Base-by-base conservation (phyloP, 176 grass and related monocot species). In the Echinochloa phyllopogon region DNA sequence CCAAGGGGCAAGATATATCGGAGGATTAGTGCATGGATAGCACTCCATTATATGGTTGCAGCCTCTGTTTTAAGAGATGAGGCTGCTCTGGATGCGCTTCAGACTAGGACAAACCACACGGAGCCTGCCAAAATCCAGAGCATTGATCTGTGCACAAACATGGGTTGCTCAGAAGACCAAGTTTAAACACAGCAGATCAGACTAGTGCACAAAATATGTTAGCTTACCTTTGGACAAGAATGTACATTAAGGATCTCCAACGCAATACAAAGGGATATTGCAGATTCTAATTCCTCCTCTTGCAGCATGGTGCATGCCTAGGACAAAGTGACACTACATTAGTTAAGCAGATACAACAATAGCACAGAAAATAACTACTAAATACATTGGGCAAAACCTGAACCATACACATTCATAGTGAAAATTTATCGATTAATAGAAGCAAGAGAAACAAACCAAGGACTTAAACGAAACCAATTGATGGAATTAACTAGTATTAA, bases 281-380 rank as follows among this genome's bases (percentile, higher is more conserved):
- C 93, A 86, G 85, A 89, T 95, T 94, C 91, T 82, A 99, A 74
- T 89, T 96, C 91, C 87, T 99, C 89, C 71, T 89, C 91, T 62
- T 81, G 87, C 88, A 99, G 84, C 93, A 99, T 96, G 48, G 62
- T 96, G 79, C 96, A 99, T 69, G 87, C 93, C 96, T 99, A 87
- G 1, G 86, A 69, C 17, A 62, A 70, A 79, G 56, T 71, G 47
- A 25, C 14, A 79, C 69, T 52, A 8, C 71, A 80, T 69, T 45
- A 86, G 44, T 76, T 49, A 43, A 8, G 37, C 42, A 51, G 15
- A 76, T 47, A 41, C 29, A 21, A 47, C 15, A 67, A 25, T 33
- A 76, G 25, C 38, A 78, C 15, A 51, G 6, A 47, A 83, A 50
- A 33, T 39, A 52, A 51, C 0, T 6, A 10, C 48, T 21, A 68